These are phyloP conservation scores for Boletus hoseneyae DNA, from an alignment of 1,284 basidiomycete genomes.

Conservation along the genomic window DNA sequence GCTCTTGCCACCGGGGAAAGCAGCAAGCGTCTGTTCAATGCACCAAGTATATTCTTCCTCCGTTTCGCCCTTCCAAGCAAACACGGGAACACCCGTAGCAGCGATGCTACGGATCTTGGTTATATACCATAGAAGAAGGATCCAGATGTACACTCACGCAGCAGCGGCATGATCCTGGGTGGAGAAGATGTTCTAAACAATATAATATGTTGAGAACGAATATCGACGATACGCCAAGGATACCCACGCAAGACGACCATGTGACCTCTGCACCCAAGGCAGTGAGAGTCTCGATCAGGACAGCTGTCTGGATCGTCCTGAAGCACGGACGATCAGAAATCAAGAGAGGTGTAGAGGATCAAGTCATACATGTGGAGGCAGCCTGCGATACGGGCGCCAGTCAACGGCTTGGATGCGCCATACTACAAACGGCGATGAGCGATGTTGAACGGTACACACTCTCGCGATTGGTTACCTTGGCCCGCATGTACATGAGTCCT, in stretches of 20 bases:
- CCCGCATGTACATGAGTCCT: slow-evolving; percentile 87
- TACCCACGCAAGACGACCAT: slow-evolving; percentile 94
- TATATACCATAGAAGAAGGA: slow-evolving; percentile 1
- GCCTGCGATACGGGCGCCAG: slow-evolving; percentile 95
- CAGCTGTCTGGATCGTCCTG: slow-evolving; percentile 96
- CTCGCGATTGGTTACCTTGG: slow-evolving; percentile 54
- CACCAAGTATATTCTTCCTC: slow-evolving; percentile 99
- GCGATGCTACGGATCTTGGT: slow-evolving; percentile 64
- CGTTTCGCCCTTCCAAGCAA: slow-evolving; percentile 99
- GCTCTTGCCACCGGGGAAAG: slow-evolving; percentile 75
- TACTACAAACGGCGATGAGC: slow-evolving; percentile 52
- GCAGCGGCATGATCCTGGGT: slow-evolving; percentile 99
- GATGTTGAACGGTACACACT: background rate
- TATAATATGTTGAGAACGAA: slow-evolving; percentile 11
- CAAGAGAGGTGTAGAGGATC: background rate
- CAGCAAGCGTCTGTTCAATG: slow-evolving; percentile 92
- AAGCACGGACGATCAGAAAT: slow-evolving; percentile 2
- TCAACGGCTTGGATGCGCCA: slow-evolving; percentile 79
- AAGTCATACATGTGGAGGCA: slow-evolving; percentile 87
- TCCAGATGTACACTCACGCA: slow-evolving; percentile 57
- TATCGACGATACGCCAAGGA: slow-evolving; percentile 2
- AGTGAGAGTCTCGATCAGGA: slow-evolving; percentile 94
- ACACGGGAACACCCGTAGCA: slow-evolving; percentile 97
- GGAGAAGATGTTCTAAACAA: slow-evolving; percentile 96
- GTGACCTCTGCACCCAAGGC: slow-evolving; percentile 96